phyloP scores from a whole-genome alignment of 108 stramenopile genomes.

The Skeletonema potamos region DNA sequence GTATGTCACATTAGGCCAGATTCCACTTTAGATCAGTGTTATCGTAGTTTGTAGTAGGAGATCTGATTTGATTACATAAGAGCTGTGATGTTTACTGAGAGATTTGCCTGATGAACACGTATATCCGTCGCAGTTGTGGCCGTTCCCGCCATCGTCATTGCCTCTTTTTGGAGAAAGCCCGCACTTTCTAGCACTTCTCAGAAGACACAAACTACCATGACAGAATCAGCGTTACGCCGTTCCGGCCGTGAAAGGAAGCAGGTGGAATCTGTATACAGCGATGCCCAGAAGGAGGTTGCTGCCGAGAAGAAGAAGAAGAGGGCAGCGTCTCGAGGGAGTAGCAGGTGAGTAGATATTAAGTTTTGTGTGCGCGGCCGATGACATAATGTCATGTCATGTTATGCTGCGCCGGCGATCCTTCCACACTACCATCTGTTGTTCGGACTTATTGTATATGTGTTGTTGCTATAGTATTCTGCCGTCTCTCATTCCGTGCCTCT shows the following conservation, averaged over 20 bases:
- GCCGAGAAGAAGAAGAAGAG: constrained; percentile 3
- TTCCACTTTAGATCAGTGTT: constrained; percentile 26
- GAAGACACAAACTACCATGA: background rate
- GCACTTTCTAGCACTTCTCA: no score
- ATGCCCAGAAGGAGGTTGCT: constrained; percentile 21
- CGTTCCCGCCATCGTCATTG: no score
- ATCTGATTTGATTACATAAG: no score
- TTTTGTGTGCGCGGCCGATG: background rate
- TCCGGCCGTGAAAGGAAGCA: constrained; percentile 44
- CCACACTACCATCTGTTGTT: no score
- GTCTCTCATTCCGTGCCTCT: background rate
- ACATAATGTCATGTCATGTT: background rate
- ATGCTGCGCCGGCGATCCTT: no score
- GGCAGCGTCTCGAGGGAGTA: background rate
- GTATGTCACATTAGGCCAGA: constrained; percentile 53
- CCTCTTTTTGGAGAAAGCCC: no score
- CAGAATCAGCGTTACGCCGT: constrained; percentile 28
- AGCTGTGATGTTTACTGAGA: no score
- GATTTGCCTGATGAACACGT: no score
- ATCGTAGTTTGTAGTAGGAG: no score
- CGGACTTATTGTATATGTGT: no score
- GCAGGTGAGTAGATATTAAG: background rate
- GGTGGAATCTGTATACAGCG: constrained; percentile 48
- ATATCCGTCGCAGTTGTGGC: no score
- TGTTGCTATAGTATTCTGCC: background rate